A percentile compares a stretch with the other conserved stretches of the same genome.
These are phyloP conservation scores for Metahyphopichia silvanorum DNA, from an alignment of 805 yeast species.

Conservation along the genomic window DNA sequence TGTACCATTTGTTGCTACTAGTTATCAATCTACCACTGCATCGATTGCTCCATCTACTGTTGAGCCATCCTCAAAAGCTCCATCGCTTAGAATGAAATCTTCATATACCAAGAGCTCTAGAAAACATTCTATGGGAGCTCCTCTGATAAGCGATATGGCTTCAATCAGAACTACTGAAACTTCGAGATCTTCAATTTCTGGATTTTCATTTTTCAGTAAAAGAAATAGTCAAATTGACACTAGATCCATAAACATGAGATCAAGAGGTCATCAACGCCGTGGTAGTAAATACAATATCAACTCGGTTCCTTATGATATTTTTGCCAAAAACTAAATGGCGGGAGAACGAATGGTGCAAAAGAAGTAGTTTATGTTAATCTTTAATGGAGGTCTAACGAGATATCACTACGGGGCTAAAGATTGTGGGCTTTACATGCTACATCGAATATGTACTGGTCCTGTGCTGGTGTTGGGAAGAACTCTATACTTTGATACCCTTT, in stretches of 20 bases:
- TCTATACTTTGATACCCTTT: too few relatives aligned
- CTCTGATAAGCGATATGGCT: slow-evolving; percentile 9
- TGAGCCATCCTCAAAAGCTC: neutral
- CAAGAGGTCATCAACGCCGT: slow-evolving; percentile 4
- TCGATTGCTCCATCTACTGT: neutral
- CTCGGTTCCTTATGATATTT: slow-evolving; percentile 19
- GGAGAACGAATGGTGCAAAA: neutral
- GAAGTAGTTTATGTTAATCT: neutral
- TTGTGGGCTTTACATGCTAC: slow-evolving; percentile 1
- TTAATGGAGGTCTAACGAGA: slow-evolving; percentile 3
- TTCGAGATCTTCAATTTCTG: slow-evolving; percentile 13
- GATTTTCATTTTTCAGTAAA: slow-evolving; percentile 20
- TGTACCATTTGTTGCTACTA: slow-evolving; percentile 2
- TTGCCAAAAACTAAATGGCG: slow-evolving; percentile 5
- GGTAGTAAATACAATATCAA: slow-evolving; percentile 25
- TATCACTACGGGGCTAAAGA: too few relatives aligned
- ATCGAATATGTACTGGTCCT: too few relatives aligned
- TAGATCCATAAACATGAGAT: too few relatives aligned
- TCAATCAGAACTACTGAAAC: slow-evolving; percentile 16
- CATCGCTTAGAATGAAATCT: slow-evolving; percentile 2
- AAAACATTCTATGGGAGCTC: slow-evolving; percentile 1
- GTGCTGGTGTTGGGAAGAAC: too few relatives aligned
- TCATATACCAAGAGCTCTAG: slow-evolving; percentile 3
- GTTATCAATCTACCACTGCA: neutral
- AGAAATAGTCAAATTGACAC: slow-evolving; percentile 6